phyloP scores from a whole-genome alignment of 495 filamentous ascomycete species.

The Pseudomonodictys pantanalensis region DNA sequence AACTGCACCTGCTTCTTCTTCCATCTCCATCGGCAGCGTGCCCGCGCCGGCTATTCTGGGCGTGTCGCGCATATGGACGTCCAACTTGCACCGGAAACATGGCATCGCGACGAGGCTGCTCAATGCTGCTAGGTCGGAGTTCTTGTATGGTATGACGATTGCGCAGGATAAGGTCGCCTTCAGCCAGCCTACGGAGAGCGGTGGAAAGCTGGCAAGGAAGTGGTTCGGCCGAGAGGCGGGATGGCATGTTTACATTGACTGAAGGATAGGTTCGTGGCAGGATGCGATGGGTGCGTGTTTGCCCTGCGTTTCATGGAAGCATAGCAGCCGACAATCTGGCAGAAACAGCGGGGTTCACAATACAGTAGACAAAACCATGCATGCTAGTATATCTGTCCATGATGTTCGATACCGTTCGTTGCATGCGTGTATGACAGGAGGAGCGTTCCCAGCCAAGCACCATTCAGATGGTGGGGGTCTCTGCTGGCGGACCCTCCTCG shows the following conservation, averaged over 20 bases:
- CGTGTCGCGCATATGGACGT: slow-evolving; percentile 72
- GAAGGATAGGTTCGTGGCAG: slow-evolving; percentile 6
- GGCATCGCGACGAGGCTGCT: slow-evolving; percentile 62
- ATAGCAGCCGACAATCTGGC: too few relatives aligned
- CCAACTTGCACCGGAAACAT: slow-evolving; percentile 55
- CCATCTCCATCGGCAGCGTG: slow-evolving; percentile 35
- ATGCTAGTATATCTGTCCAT: too few relatives aligned
- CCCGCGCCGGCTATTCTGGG: slow-evolving; percentile 55
- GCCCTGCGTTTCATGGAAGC: too few relatives aligned
- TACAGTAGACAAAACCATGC: too few relatives aligned
- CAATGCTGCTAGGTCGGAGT: slow-evolving; percentile 60
- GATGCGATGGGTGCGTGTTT: background rate
- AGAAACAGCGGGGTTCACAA: too few relatives aligned
- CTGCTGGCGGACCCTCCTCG: too few relatives aligned
- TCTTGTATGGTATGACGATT: slow-evolving; percentile 65
- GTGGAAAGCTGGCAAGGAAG: slow-evolving; percentile 57
- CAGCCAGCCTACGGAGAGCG: slow-evolving; percentile 73
- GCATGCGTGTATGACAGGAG: background rate
- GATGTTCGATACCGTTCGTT: too few relatives aligned
- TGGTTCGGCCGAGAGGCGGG: slow-evolving; percentile 55
- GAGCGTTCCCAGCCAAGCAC: background rate
- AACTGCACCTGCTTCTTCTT: slow-evolving; percentile 46
- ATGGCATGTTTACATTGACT: slow-evolving; percentile 45
- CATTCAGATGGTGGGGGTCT: slow-evolving; percentile 24
- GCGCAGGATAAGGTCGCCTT: slow-evolving; percentile 65